Base-by-base conservation (phyloP, 2,329 filamentous ascomycete genomes). In the Penicillium sumatraense region DNA sequence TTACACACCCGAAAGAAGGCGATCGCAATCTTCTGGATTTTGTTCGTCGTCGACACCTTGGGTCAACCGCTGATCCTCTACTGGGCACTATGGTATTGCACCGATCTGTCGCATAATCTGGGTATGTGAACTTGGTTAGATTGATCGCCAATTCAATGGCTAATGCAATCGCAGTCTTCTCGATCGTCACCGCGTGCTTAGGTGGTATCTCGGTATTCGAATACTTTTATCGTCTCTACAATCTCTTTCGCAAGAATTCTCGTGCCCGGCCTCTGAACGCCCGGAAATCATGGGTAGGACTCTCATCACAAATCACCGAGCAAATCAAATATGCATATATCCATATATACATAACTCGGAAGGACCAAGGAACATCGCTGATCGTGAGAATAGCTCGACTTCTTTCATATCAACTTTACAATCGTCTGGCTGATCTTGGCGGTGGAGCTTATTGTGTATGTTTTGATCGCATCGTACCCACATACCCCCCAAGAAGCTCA, bases 61-160 rank as follows among this genome's bases (percentile, higher is more conserved):
- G 80, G 75, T 53, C 82, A 85, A 71, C 85, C 85, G 16, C 77
- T 87, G 55, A 79, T 76, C 3, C 75, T 87, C 2, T 87, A 87
- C 72, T 87, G 83, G 74, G 77, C 80, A 46, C 74, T 87, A 33
- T 86, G 82, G 81, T 86, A 86, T 59, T 78, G 76, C 58, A 81
- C 83, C 9, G 72, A 76, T 57, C 66, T 86, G 27, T 74, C 73
- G 36, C 71, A 73, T 55, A 75, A 78, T 41, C 31, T 75, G 59
- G 70, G 72, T 77, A 69, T 60, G 73, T 36, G 10, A 21, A 3
- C 3, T 20, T 14, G 9, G 11, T 18, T 26, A 7, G 7, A n/a
- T 4, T 2, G 42, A 6, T 20, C 42, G 11, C 13, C 26, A 21
- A 16, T 38, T 9, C 27, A 16, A 41, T 55, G 16, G 48, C 55